Percentiles rank a stretch among this genome's conserved stretches.
These are phyloP conservation scores for Mortierella polycephala DNA, from an alignment of 371 early-diverging fungal genomes.

Conservation along the genomic window DNA sequence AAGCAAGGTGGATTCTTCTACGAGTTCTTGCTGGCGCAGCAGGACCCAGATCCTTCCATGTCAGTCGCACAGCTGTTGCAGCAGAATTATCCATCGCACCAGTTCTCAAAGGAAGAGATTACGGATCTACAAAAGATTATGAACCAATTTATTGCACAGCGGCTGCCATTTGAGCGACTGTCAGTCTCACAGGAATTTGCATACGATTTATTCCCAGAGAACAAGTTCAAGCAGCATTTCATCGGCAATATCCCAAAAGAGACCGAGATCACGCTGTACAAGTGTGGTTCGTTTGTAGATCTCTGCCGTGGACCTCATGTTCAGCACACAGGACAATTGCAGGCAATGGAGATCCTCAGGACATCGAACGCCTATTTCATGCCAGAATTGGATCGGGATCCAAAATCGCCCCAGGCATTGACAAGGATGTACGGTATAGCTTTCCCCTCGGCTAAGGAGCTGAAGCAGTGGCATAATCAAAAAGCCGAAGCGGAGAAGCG, in stretches of 20 bases:
- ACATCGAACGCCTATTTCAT: constrained; percentile 89
- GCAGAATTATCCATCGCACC: constrained; percentile 41
- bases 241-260: constrained; percentile 81
- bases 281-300: constrained; percentile 91
- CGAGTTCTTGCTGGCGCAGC: constrained; percentile 47
- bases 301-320: constrained; percentile 95
- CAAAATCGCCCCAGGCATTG: constrained; percentile 49
- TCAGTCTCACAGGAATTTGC: constrained; percentile 81
- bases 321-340: constrained; percentile 81
- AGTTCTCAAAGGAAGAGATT: constrained; percentile 49
- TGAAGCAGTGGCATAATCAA: constrained; percentile 57
- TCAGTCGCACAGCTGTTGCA: constrained; percentile 26
- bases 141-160: constrained; percentile 62
- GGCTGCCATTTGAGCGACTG: constrained; percentile 85
- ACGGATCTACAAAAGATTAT: constrained; percentile 47
- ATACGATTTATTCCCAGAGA: constrained; percentile 84
- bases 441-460: constrained; percentile 48
- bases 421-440: constrained; percentile 61
- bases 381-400: constrained; percentile 51
- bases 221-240: constrained; percentile 85
- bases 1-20: constrained; percentile 58
- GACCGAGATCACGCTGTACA: constrained; percentile 84
- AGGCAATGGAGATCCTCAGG: constrained; percentile 82
- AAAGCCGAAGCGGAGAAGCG: constrained; percentile 90
- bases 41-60: constrained; percentile 21